Evolutionary conservation across 1,139 yeast genomes (phyloP).

Genomic region (Kazachstania sp.): DNA sequence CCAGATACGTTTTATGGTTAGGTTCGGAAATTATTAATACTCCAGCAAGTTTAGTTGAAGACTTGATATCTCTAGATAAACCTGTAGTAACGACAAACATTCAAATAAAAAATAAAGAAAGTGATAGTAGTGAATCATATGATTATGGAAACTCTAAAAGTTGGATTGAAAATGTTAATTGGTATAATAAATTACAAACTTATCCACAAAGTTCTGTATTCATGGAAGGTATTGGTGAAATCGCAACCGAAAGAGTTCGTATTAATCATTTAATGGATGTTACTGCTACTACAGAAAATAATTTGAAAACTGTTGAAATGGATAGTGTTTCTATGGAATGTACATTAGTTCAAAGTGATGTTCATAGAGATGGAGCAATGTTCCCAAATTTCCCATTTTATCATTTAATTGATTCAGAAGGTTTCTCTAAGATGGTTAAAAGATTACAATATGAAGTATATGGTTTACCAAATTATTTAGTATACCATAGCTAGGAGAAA

Average conservation of each 20-base stretch:
- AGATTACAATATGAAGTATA: conserved; percentile 82
- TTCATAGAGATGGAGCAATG: conserved; percentile 98
- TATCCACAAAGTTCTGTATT: background rate
- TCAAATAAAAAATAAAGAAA: conserved; percentile 51
- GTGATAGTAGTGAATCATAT: conserved; percentile 57
- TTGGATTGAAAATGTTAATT: conserved; percentile 88
- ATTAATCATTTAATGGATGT: background rate
- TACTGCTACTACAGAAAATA: conserved; percentile 38
- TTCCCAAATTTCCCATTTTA: conserved; percentile 97
- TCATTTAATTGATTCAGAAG: conserved; percentile 94
- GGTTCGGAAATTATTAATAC: conserved; percentile 88
- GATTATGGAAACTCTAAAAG: conserved; percentile 62
- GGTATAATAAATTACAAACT: conserved; percentile 27
- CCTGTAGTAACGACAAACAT: conserved; percentile 81
- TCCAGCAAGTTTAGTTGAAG: conserved; percentile 74
- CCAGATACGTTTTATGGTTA: conserved; percentile 90
- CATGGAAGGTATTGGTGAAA: conserved; percentile 1
- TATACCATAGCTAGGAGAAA: conserved; percentile 84
- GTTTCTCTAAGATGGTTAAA: conserved; percentile 96
- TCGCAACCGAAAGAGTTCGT: background rate
- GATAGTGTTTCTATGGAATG: conserved; percentile 99
- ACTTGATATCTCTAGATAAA: conserved; percentile 69
- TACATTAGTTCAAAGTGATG: conserved; percentile 88
- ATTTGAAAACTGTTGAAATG: conserved; percentile 57
- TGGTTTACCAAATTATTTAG: conserved; percentile 91